A percentile compares a stretch with the other conserved stretches of the same genome.
Evolutionary conservation across 805 yeast species (phyloP).

Genomic region (Metschnikowia continentalis): DNA sequence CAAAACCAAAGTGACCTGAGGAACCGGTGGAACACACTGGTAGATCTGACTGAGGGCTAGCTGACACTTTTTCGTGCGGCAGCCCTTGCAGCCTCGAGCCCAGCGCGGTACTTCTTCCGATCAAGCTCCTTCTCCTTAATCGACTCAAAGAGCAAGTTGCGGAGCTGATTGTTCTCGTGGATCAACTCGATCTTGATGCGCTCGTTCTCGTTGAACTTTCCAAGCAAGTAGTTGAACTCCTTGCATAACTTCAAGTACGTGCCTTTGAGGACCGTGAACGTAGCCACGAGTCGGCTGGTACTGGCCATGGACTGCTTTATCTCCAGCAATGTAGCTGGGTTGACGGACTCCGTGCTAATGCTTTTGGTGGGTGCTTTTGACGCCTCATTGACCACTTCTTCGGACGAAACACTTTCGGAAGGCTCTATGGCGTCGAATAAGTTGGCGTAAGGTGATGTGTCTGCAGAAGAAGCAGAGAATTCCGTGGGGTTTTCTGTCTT

Average conservation of each 20-base stretch:
- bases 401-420: slow-evolving; percentile 13
- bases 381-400: slow-evolving; percentile 4
- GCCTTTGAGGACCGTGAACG: slow-evolving; percentile 30
- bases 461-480: slow-evolving; percentile 7
- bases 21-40: too few species aligned
- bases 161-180: slow-evolving; percentile 33
- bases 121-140: slow-evolving; percentile 25
- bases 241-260: slow-evolving; percentile 37
- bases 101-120: slow-evolving; percentile 15
- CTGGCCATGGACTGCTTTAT: slow-evolving; percentile 24
- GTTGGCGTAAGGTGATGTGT: slow-evolving; percentile 11
- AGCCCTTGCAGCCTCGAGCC: slow-evolving; percentile 4
- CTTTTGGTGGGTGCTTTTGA: neutral
- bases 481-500: neutral
- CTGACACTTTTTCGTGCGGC: neutral
- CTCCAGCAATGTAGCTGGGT: slow-evolving; percentile 16
- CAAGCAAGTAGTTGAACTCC: slow-evolving; percentile 33
- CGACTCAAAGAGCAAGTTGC: slow-evolving; percentile 25
- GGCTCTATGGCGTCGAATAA: slow-evolving; percentile 11
- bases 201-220: slow-evolving; percentile 36
- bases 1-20: too few species aligned
- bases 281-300: slow-evolving; percentile 25
- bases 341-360: slow-evolving; percentile 1
- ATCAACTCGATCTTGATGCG: slow-evolving; percentile 30
- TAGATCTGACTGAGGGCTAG: neutral